Evolutionary conservation across 2,329 filamentous ascomycete genomes (phyloP), one percentile per base, ranked within the genome.

Genomic region (Xylariaceae sp.): DNA sequence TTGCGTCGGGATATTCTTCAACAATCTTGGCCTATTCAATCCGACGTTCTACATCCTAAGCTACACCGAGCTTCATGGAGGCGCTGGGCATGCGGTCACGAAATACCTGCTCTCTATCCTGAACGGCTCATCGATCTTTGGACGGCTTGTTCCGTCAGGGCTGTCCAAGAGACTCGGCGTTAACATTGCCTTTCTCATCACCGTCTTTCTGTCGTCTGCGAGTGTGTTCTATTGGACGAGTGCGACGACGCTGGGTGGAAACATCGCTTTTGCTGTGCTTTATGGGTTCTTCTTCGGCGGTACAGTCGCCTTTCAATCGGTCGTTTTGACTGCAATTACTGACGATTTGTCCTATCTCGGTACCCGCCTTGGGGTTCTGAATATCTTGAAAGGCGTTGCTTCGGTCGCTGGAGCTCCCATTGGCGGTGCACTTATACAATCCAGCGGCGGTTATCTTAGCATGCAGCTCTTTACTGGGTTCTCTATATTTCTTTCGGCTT

Each of bases 101-200:
- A 64, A 69, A 14, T 79, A 81, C 53, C 67, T 81, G 19, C 64
- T 81, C 5, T 67, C 78, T 2, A 75, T 81, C 43, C 70, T 80
- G 45, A 81, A 81, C 61, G 76, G 73, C 1, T 71, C 74, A 0
- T 76, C 76, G 0, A 67, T 79, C 7, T 68, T 76, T 7, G 79
- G 79, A 0, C 73, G 79, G 6, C 66, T 80, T 1, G 60, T 78
- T 0, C 77, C 76, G 1, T 73, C 73, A 4, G 68, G 74, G 7
- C 53, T 80, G 5, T 75, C 75, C 0, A 71, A 73, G 45, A 64
- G 61, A 28, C 53, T 74, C 36, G 75, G 75, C 1, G 65, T 72
- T 2, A 56, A 78, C 13, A 71, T 76, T 48, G 76, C 51, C 1
- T 53, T 64, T 16, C 69, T 73, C 54, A 62, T 74, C 13, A 65